Conservation (phyloP, 2,329 filamentous ascomycete genomes). For the Aspergillus texensis region DNA sequence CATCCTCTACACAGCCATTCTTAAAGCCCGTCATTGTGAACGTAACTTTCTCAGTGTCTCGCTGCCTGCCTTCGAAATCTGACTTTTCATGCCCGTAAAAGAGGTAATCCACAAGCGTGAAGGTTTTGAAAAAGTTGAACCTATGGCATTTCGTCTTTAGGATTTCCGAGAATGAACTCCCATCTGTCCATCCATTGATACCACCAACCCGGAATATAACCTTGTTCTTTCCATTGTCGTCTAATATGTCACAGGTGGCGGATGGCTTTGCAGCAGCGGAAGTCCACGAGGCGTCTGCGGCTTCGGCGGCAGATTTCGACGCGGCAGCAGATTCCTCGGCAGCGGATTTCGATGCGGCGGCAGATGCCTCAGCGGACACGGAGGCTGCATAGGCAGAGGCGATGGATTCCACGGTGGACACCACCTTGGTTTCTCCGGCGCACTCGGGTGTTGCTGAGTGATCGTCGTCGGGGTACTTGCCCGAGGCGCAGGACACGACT, state of each 20-base stretch:
- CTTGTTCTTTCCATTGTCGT: background rate
- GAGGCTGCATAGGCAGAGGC: background rate
- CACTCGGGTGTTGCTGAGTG: background rate
- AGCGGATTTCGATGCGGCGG: background rate
- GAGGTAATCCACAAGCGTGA: background rate
- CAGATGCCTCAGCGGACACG: background rate
- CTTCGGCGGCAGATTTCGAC: background rate
- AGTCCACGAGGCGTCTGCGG: background rate
- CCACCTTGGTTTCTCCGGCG: background rate
- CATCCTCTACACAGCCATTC: background rate
- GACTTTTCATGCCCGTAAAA: background rate
- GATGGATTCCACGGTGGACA: background rate
- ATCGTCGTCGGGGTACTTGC: background rate
- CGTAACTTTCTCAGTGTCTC: background rate
- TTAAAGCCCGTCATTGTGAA: background rate
- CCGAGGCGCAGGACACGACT: background rate
- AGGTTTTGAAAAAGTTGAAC: background rate
- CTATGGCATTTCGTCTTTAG: background rate
- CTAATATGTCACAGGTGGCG: background rate
- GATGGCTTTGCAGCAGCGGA: background rate
- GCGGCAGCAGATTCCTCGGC: background rate
- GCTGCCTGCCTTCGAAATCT: background rate
- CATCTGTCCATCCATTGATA: background rate
- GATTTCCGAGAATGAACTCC: background rate
- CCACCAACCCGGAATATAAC: background rate